These are phyloP conservation scores for Arabidopsis thaliana DNA, from an alignment of 345 rosid genomes.

Conservation along the genomic window DNA sequence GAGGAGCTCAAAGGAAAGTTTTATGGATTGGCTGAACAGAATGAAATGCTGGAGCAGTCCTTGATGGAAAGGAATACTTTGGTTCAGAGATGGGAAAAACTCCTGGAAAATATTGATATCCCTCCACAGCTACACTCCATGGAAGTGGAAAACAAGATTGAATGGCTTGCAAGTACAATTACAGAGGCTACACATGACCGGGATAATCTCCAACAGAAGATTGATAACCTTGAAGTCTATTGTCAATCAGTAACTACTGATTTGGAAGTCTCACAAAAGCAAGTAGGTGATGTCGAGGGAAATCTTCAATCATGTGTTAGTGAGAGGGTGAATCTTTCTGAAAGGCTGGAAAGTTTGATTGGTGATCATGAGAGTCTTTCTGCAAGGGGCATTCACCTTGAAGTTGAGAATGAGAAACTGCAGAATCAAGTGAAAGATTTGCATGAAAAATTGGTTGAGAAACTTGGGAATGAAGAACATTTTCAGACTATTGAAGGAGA, in stretches of 20 bases:
- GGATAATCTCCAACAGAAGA: constrained; percentile 66
- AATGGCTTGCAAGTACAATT: constrained; percentile 80
- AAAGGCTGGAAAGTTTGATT: constrained; percentile 60
- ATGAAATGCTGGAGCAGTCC: constrained; percentile 98
- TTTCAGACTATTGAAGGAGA: constrained; percentile 54
- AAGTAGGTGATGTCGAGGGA: constrained; percentile 57
- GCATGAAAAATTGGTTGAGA: constrained; percentile 61
- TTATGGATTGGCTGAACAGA: constrained; percentile 94
- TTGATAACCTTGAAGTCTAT: constrained; percentile 63
- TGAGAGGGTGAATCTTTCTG: constrained; percentile 62
- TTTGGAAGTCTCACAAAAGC: constrained; percentile 63
- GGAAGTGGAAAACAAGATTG: constrained; percentile 84
- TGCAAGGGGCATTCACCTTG: constrained; percentile 53
- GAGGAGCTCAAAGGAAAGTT: constrained; percentile 93
- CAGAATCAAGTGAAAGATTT: constrained; percentile 55
- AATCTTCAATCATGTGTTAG: constrained; percentile 55
- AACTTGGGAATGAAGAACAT: constrained; percentile 55
- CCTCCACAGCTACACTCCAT: constrained; percentile 69
- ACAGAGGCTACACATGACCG: constrained; percentile 67
- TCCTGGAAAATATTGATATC: constrained; percentile 66
- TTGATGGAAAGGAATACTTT: constrained; percentile 83
- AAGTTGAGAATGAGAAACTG: constrained; percentile 64
- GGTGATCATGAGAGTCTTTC: constrained; percentile 56
- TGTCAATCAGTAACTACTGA: constrained; percentile 68
- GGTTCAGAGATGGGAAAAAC: constrained; percentile 93